phyloP scores from a whole-genome alignment of 2,329 filamentous ascomycete genomes.

The Aspergillus pseudonomiae region DNA sequence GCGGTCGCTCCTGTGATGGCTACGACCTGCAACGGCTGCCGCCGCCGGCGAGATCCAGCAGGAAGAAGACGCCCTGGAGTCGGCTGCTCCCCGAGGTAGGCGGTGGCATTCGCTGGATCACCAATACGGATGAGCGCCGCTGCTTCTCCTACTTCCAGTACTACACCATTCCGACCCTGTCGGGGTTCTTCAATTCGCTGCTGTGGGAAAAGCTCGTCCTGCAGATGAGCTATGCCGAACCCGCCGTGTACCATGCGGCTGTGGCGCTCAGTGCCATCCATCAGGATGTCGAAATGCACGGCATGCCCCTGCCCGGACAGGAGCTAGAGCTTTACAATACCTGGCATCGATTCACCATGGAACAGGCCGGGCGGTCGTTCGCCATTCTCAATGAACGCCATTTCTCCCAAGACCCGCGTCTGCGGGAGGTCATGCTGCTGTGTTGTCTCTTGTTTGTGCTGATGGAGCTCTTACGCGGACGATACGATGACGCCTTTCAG shows the following conservation, averaged over 20 bases:
- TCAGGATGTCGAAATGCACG: not conserved
- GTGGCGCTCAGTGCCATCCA: conserved; percentile 11
- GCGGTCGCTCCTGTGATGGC: conserved; percentile 1
- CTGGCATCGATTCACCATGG: conserved; percentile 11
- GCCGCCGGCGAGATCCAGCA: not conserved
- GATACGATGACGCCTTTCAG: conserved; percentile 9
- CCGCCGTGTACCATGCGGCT: conserved; percentile 9
- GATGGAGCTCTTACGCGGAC: not conserved
- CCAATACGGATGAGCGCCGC: conserved; percentile 9
- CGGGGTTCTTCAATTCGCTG: not conserved
- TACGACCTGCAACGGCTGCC: conserved; percentile 6
- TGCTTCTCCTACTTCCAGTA: conserved; percentile 11
- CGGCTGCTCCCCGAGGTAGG: not conserved
- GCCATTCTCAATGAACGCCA: not conserved
- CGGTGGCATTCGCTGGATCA: conserved; percentile 1
- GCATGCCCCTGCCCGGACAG: conserved; percentile 2
- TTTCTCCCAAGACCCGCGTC: conserved; percentile 2
- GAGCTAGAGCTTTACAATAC: not conserved
- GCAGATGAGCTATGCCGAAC: conserved; percentile 6
- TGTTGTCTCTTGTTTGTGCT: conserved; percentile 10
- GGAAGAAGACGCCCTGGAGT: not conserved
- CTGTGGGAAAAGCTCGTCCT: conserved; percentile 6
- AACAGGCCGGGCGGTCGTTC: conserved; percentile 7
- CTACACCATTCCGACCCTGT: conserved; percentile 2
- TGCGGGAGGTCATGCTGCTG: conserved; percentile 1